Conservation (phyloP, 352 stramenopile species). For the Globisporangium irregulare region DNA sequence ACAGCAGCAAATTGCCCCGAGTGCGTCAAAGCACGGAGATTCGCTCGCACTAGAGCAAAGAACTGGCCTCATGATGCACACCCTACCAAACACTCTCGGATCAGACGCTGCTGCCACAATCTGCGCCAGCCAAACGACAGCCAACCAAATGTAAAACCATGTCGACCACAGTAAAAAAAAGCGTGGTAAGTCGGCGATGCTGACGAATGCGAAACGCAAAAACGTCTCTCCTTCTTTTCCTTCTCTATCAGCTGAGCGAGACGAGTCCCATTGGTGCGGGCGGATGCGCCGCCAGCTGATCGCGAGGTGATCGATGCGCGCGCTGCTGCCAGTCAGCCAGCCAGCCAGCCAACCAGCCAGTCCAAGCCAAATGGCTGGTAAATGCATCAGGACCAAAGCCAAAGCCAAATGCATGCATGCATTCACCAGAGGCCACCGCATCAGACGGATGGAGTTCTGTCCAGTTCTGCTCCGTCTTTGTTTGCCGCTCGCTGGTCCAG, state of each 20-base stretch:
- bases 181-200: background rate
- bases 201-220: background rate
- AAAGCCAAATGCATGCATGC: background rate
- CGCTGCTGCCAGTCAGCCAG: background rate
- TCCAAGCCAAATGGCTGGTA: background rate
- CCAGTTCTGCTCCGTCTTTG: constrained; percentile 24
- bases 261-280: no score
- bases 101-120: background rate
- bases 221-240: background rate
- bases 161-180: background rate
- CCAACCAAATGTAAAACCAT: constrained; percentile 1
- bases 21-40: background rate
- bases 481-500: constrained; percentile 1
- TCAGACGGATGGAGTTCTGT: constrained; percentile 15
- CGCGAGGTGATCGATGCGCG: background rate
- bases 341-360: background rate
- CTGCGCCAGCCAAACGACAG: background rate
- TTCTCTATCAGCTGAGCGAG: background rate
- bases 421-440: background rate
- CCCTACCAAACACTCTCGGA: background rate
- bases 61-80: background rate
- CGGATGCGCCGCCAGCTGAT: background rate
- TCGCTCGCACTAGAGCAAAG: background rate
- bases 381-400: background rate
- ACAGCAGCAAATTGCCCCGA: background rate